Evolutionary conservation across 805 yeast genomes (phyloP).

Genomic region (Tanozyma kutaoensis): DNA sequence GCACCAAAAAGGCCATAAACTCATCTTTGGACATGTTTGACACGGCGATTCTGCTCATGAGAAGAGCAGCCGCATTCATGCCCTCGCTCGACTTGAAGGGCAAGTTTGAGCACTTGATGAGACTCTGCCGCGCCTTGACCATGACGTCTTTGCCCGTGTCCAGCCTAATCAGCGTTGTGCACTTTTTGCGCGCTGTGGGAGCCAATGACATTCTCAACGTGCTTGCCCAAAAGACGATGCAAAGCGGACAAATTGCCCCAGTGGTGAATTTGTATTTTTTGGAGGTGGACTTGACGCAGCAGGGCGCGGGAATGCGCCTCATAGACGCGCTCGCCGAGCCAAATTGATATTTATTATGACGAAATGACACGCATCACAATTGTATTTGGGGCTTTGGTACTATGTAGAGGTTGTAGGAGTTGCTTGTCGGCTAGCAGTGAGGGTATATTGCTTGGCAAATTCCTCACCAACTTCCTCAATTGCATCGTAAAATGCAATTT

Average conservation of each 20-base stretch:
- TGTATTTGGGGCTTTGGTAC: too few species aligned
- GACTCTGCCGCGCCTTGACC: conserved; percentile 10
- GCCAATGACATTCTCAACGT: conserved; percentile 12
- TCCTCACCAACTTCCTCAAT: too few species aligned
- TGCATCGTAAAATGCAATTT: too few species aligned
- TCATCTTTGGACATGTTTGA: conserved; percentile 4
- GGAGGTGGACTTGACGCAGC: too few species aligned
- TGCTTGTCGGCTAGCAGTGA: too few species aligned
- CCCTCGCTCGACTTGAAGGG: conserved; percentile 1
- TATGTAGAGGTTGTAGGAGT: too few species aligned
- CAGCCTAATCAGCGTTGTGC: conserved; percentile 12
- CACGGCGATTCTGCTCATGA: conserved; percentile 4
- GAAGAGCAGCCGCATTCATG: conserved; percentile 5
- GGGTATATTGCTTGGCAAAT: too few species aligned
- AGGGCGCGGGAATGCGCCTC: too few species aligned
- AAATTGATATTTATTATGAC: too few species aligned
- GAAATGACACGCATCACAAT: too few species aligned
- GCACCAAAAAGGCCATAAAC: conserved; percentile 3
- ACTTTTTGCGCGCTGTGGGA: conserved; percentile 11
- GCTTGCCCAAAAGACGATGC: conserved; percentile 13
- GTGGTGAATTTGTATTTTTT: conserved; percentile 18
- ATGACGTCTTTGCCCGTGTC: conserved; percentile 8
- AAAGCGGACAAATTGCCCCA: conserved; percentile 5
- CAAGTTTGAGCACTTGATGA: conserved; percentile 12
- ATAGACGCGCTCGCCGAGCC: too few species aligned